A percentile compares a stretch with the other conserved stretches of the same genome.
These are phyloP conservation scores for Plasmodium cynomolgi DNA, from an alignment of 169 alveolate species.

Conservation along the genomic window DNA sequence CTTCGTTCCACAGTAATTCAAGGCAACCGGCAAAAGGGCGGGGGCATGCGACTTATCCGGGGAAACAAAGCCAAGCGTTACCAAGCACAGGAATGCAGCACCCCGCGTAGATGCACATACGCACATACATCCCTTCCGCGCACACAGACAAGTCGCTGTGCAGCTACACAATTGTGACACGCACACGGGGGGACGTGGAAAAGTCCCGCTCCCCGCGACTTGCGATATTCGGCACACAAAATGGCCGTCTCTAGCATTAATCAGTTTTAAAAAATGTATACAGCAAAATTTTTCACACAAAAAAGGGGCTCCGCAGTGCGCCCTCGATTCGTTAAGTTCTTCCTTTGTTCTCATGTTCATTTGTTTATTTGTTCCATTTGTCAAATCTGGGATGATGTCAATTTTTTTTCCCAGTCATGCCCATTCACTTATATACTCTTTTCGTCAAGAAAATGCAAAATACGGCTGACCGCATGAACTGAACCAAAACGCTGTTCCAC, in stretches of 20 bases:
- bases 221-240: not conserved
- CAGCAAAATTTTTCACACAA: not conserved
- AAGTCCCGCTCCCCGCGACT: not conserved
- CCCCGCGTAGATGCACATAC: not conserved
- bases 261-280: not conserved
- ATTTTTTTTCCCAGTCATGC: not conserved
- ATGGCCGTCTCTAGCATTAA: not conserved
- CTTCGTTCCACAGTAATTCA: constrained; percentile 18
- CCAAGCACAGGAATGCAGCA: not conserved
- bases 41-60: not conserved
- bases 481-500: not conserved
- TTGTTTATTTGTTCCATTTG: constrained; percentile 6
- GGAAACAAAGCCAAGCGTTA: not conserved
- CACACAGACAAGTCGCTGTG: not conserved
- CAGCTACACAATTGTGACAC: not conserved
- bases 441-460: not conserved
- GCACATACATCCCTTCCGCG: not conserved
- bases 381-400: not conserved
- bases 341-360: not conserved
- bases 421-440: not conserved
- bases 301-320: not conserved
- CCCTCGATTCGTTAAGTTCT: not conserved
- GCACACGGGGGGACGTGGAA: not conserved
- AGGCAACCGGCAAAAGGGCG: not conserved
- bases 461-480: not conserved